These are phyloP conservation scores for Viola pubescens DNA, from an alignment of 441 rosid genomes.

Conservation along the genomic window DNA sequence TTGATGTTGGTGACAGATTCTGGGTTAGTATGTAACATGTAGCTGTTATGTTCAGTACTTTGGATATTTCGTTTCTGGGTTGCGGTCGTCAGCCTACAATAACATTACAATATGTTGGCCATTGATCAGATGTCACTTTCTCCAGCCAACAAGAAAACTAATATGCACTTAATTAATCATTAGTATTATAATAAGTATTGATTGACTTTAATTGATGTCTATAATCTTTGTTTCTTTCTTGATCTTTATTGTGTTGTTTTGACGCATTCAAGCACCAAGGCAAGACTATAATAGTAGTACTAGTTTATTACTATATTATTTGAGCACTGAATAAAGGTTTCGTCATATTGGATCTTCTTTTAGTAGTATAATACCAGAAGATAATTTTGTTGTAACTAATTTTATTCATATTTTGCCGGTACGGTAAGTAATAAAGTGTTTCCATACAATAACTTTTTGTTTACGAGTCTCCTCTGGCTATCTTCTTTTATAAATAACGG, in stretches of 20 bases:
- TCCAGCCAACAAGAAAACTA: not conserved
- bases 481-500: no score
- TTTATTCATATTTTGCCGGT: no score
- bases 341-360: conserved; percentile 9
- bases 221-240: not conserved
- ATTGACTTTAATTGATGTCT: conserved; percentile 15
- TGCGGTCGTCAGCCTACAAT: no score
- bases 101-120: no score
- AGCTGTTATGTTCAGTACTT: no score
- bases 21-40: no score
- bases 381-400: not conserved
- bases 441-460: no score
- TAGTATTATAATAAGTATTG: conserved; percentile 1
- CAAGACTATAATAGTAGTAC: not conserved
- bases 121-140: not conserved
- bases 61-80: no score
- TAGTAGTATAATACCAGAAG: not conserved
- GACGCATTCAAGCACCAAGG: conserved; percentile 22
- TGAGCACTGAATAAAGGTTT: conserved; percentile 13
- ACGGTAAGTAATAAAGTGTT: no score
- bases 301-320: not conserved
- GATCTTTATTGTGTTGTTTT: conserved; percentile 12
- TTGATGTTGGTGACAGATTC: no score
- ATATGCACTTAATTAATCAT: no score
- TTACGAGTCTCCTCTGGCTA: no score